These are phyloP conservation scores for Petunia hybrid DNA, from an alignment of 305 asterid genomes.

Conservation along the genomic window DNA sequence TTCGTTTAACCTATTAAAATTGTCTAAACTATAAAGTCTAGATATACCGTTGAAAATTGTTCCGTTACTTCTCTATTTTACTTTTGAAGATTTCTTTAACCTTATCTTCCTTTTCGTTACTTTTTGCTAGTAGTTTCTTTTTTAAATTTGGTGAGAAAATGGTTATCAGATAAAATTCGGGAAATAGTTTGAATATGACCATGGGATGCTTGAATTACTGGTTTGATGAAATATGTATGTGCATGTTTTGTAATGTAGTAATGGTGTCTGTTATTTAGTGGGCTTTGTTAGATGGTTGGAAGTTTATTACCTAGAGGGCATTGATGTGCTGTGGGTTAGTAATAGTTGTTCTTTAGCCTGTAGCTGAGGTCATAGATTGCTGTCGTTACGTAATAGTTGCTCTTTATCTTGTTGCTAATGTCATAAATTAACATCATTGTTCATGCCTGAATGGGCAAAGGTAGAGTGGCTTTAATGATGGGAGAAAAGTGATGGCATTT, in stretches of 20 bases:
- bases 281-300: background rate
- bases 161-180: background rate
- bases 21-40: background rate
- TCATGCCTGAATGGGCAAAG: background rate
- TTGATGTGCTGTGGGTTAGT: background rate
- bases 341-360: background rate
- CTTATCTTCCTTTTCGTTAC: background rate
- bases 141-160: background rate
- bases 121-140: background rate
- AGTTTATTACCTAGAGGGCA: background rate
- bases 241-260: background rate
- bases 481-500: background rate
- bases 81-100: background rate
- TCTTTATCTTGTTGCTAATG: background rate
- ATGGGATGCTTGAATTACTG: background rate
- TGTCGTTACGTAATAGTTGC: background rate
- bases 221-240: background rate
- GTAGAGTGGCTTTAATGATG: background rate
- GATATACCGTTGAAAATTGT: conserved; percentile 17
- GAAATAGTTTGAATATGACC: background rate
- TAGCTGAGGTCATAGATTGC: background rate
- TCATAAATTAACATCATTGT: background rate
- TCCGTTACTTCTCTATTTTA: conserved; percentile 7
- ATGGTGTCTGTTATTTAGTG: background rate
- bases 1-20: background rate